Conservation (phyloP, 257 asterid species). For the Solanum paucissectum region DNA sequence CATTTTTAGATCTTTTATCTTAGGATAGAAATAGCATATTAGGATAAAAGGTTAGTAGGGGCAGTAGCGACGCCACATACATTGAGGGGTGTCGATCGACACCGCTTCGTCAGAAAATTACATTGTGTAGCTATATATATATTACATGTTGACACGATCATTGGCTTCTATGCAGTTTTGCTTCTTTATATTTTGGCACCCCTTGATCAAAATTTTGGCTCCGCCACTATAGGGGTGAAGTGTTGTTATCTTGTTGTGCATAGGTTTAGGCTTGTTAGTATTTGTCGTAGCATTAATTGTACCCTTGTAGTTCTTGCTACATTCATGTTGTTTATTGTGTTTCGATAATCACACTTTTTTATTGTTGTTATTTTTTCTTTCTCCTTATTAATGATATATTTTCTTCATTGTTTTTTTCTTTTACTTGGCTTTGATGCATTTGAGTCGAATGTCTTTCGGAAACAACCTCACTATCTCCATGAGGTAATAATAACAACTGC, state of each 20-base stretch:
- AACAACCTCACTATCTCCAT: neutral
- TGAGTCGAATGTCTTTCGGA: neutral
- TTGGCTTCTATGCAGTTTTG: no score
- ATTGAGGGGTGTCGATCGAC: no score
- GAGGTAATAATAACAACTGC: neutral
- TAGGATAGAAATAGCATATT: no score
- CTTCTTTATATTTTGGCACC: no score
- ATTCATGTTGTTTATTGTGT: neutral
- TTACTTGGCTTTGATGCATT: neutral
- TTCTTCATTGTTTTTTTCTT: neutral
- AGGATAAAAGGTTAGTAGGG: neutral
- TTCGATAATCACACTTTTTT: neutral
- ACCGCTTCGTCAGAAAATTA: no score
- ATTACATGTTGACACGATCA: no score
- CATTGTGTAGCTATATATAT: no score
- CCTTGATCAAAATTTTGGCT: no score
- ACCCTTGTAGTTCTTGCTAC: neutral
- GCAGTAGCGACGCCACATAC: no score
- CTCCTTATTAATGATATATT: neutral
- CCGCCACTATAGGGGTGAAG: no score
- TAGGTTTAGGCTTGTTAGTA: neutral
- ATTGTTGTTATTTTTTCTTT: neutral
- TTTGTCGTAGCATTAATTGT: no score
- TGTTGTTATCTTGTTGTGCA: neutral
- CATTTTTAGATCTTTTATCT: neutral